Conservation (phyloP, 192 early-diverging fungal species). For the Radiomyces spectabilis region DNA sequence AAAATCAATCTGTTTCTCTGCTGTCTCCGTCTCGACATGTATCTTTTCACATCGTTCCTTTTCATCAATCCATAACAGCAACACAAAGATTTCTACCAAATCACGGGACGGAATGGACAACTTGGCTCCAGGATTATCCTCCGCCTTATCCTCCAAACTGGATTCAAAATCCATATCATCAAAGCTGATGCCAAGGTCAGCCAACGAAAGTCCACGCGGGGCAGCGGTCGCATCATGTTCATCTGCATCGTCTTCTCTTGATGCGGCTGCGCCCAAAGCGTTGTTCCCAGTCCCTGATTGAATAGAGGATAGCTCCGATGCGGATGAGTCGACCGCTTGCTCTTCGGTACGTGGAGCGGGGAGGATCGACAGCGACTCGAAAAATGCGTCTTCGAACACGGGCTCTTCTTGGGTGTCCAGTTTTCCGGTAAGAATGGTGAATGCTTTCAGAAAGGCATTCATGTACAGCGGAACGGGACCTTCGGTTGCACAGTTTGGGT, state of each 20-base stretch:
- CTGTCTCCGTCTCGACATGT: neutral
- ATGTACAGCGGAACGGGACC: constrained; percentile 19
- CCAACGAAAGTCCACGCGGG: constrained; percentile 7
- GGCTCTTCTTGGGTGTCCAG: constrained; percentile 16
- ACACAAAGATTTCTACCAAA: constrained; percentile 6
- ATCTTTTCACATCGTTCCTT: too few relatives aligned
- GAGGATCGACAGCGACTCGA: constrained; percentile 14
- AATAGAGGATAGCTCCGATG: neutral
- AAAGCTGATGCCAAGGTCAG: constrained; percentile 19
- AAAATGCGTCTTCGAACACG: constrained; percentile 9
- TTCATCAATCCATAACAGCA: constrained; percentile 17
- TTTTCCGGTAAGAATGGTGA: constrained; percentile 13
- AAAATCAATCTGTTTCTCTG: too few relatives aligned
- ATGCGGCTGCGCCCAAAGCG: neutral
- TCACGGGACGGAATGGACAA: constrained; percentile 3
- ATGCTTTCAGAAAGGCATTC: constrained; percentile 16
- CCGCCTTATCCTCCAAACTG: neutral
- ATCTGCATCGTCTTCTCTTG: neutral
- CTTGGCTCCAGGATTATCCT: neutral
- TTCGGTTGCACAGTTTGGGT: constrained; percentile 8
- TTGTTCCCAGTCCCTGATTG: too few relatives aligned
- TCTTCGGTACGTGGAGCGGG: neutral
- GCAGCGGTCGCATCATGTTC: neutral
- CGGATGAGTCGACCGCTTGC: neutral
- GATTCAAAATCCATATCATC: constrained; percentile 10